Base-by-base conservation (phyloP, 2,329 filamentous ascomycete genomes). In the Neospermospora avenae region DNA sequence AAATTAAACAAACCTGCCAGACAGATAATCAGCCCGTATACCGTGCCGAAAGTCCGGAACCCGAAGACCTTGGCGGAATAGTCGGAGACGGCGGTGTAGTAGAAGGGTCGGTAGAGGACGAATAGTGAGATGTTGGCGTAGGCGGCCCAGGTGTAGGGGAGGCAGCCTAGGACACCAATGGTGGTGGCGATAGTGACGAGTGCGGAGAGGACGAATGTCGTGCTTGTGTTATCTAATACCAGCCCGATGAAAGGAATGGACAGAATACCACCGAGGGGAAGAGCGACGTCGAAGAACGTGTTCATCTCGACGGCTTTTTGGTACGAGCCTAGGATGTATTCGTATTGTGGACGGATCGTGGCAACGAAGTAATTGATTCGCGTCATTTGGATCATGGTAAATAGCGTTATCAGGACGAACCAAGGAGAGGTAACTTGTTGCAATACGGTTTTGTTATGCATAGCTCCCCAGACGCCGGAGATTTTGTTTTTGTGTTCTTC, bases 351-450 rank as follows among this genome's bases (percentile, higher is more conserved):
- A 1, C 89, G 83, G 64, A 96, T 87, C 2, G 92, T 96, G 3
- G 92, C 91, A 56, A 96, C 90, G 72, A 96, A 96, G 77, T 92
- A 96, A 76, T 96, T 96, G 81, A 96, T 96, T 31, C 88, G 82
- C 2, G 86, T 87, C 86, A 89, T 90, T 73, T 89, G 87, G 41
- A 90, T 75, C 34, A 89, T 80, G 28, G 69, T 96, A 73, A 96
- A 93, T 20, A 91, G 75, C 4, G 90, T 89, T 68, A 96, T 90
- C 39, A 96, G 80, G 18, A 91, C 78, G 73, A 95, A 96, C 91
- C 91, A 96, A 0, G 88, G 88, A 2, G 88, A 90, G 7, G 77
- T 74, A 66, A 96, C 88, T 74, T 97, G 93, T 68, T 90, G 77
- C 22, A 80, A 69, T 0, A 90, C 89, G 0, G 88, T 84, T 65